Evolutionary conservation across 306 rosid genomes (phyloP).

Genomic region (Fragaria ananassa): DNA sequence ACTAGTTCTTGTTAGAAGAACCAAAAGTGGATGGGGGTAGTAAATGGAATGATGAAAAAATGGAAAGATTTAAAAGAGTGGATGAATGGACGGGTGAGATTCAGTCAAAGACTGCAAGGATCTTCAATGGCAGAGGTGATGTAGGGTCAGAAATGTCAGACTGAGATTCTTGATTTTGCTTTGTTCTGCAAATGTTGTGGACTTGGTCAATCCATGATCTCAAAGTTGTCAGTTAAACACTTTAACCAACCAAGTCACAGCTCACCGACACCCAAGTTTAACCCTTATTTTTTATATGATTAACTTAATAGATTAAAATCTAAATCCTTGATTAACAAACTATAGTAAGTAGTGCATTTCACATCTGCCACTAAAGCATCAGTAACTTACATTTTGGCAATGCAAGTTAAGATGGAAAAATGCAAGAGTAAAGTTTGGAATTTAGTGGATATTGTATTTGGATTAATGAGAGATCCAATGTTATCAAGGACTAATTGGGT

Average conservation of each 20-base stretch:
- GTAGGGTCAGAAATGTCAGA: slow-evolving; percentile 50
- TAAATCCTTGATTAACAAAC: slow-evolving; percentile 2
- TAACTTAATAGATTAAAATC: not conserved
- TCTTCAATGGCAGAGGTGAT: slow-evolving; percentile 24
- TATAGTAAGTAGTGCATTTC: not conserved
- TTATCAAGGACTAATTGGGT: not conserved
- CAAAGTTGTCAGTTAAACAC: too few species aligned
- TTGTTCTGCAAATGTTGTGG: slow-evolving; percentile 32
- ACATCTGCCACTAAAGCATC: not conserved
- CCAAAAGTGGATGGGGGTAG: slow-evolving; percentile 1
- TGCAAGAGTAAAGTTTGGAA: not conserved
- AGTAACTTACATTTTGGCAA: not conserved
- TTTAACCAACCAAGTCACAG: too few species aligned
- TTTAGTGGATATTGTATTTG: not conserved
- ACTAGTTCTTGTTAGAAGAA: too few species aligned
- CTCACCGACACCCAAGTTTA: too few species aligned
- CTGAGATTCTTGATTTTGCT: slow-evolving; percentile 50
- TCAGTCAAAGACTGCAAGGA: slow-evolving; percentile 54
- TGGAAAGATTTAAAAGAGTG: not conserved
- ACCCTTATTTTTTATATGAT: not conserved
- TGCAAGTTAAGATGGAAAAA: not conserved
- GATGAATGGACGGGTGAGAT: slow-evolving; percentile 46
- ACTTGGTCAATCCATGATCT: too few species aligned
- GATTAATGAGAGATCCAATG: slow-evolving; percentile 4
- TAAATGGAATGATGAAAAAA: not conserved